A percentile compares a stretch with the other conserved stretches of the same genome.
These are phyloP conservation scores for Magnusiomyces clavatus DNA, from an alignment of 1,139 yeast genomes.

Conservation along the genomic window DNA sequence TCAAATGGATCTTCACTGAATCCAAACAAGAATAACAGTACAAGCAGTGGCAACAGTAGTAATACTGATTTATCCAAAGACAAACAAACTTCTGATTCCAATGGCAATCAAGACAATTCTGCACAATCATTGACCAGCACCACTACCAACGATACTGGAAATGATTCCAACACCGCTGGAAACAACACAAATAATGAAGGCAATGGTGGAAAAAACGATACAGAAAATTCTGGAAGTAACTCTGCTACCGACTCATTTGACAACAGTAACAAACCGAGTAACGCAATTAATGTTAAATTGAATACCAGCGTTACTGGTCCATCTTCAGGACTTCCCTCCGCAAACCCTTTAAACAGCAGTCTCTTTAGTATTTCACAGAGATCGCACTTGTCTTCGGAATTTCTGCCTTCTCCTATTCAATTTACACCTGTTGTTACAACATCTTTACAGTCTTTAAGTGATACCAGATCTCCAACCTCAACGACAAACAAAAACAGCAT, in stretches of 20 bases:
- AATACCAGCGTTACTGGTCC: constrained; percentile 1
- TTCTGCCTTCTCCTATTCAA: constrained; percentile 31
- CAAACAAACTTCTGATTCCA: no score
- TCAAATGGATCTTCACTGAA: neutral
- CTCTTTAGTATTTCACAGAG: constrained; percentile 3
- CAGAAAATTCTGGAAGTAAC: neutral
- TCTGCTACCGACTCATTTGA: no score
- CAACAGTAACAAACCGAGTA: neutral
- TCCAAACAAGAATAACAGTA: neutral
- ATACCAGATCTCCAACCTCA: constrained; percentile 8
- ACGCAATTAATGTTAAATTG: neutral
- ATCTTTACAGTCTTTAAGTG: constrained; percentile 17
- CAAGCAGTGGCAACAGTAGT: no score
- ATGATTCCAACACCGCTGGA: neutral
- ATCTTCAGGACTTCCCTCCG: neutral
- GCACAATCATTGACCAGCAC: neutral
- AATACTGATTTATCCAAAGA: no score
- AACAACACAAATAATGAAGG: neutral
- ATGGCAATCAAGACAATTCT: no score
- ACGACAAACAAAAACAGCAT: constrained; percentile 8
- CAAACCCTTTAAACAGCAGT: neutral
- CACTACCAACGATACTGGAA: neutral
- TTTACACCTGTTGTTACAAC: constrained; percentile 26
- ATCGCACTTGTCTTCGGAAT: constrained; percentile 19
- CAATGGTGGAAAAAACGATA: neutral